Base-by-base conservation (phyloP, 2,329 filamentous ascomycete genomes). In the Trichoderma koningiopsis region DNA sequence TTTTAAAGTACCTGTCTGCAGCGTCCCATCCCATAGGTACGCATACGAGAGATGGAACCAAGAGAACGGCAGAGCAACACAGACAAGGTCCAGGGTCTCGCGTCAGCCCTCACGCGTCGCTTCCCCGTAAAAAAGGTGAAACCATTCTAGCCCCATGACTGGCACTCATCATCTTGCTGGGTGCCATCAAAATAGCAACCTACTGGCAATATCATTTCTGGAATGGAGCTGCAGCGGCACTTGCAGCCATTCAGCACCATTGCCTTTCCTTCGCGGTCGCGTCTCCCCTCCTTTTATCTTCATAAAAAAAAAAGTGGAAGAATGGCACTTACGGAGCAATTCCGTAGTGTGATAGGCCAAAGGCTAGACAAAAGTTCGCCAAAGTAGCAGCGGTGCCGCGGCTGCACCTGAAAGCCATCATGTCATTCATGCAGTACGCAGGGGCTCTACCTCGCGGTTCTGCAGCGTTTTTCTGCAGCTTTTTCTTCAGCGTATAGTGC, bases 361-460 rank as follows among this genome's bases (percentile, higher is more conserved):
- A 14, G 53, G 56, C 55, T 68, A 68, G 64, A 60, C 64, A 68
- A 68, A 68, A 68, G 64, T 68, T 68, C 64, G 64, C 64, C 22
- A 57, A 43, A 66, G 27, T 40, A 49, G 52, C 63, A 49, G 63
- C 37, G 35, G 62, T 66, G n/a, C 63, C 63, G 63, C 57, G 63
- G 63, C 63, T 68, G 56, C 64, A 37, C n/a, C 52, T 43, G 40
- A 65, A 37, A 53, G 40, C 31, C 31, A 55, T 61, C 53, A 60
- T 68, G 65, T 68, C 65, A 68, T 61, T 61, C 65, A 61, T 68
- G 65, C 65, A 68, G 65, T 47, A 61, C 53, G 63, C 63, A 67
- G 63, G 63, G 65, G 65, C 56, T 68, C 33, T 43, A 22, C 57
- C 37, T 47, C 53, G 56, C 16, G 57, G 61, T 33, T 68, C 57